These are phyloP conservation scores for Licmophora abbreviata DNA, from an alignment of 108 stramenopile genomes.

Conservation along the genomic window DNA sequence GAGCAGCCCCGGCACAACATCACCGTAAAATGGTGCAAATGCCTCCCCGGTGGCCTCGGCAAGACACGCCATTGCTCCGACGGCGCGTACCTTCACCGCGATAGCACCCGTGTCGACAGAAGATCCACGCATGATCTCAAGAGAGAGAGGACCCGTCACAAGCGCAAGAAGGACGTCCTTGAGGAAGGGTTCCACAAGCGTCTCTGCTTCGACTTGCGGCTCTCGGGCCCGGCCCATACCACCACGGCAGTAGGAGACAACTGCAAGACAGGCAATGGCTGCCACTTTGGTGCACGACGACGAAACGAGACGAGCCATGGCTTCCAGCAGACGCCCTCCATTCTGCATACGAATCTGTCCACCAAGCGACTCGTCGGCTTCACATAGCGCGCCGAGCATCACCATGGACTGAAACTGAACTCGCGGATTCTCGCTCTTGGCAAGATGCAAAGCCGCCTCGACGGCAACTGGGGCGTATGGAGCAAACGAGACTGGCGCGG, in stretches of 20 bases:
- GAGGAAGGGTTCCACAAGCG: slow-evolving; percentile 34
- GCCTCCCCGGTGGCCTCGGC: slow-evolving; percentile 54
- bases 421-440: slow-evolving; percentile 16
- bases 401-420: slow-evolving; percentile 65
- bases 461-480: slow-evolving; percentile 42
- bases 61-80: slow-evolving; percentile 59
- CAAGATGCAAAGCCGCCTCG: slow-evolving; percentile 31
- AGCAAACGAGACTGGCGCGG: slow-evolving; percentile 52
- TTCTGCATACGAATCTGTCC: slow-evolving; percentile 17
- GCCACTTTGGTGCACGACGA: slow-evolving; percentile 53
- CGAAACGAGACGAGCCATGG: slow-evolving; percentile 17
- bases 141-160: slow-evolving; percentile 49
- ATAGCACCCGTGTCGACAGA: slow-evolving; percentile 26
- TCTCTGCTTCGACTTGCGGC: slow-evolving; percentile 14
- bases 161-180: slow-evolving; percentile 38
- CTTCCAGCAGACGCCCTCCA: slow-evolving; percentile 24
- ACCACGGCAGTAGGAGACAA: slow-evolving; percentile 61
- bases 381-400: slow-evolving; percentile 49
- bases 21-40: slow-evolving; percentile 51
- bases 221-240: too few species aligned
- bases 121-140: slow-evolving; percentile 18
- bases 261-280: slow-evolving; percentile 40
- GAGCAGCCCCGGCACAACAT: slow-evolving; percentile 51
- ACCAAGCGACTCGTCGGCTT: slow-evolving; percentile 12
- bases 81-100: slow-evolving; percentile 45